Base-by-base conservation (phyloP, 2,329 filamentous ascomycete species). In the Colletotrichum sp. region DNA sequence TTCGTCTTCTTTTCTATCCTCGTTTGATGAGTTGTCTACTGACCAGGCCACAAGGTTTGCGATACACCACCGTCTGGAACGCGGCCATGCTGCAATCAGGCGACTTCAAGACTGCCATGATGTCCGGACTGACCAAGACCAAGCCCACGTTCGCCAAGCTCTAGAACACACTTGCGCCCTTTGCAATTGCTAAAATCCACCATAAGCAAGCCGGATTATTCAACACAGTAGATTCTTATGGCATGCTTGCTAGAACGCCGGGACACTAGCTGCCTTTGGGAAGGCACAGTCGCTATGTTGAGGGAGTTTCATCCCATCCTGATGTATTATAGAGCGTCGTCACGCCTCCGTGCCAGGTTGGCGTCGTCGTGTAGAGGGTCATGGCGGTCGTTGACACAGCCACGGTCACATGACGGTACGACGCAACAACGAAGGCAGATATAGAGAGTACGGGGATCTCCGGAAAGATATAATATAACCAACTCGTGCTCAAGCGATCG, bases 51-150 rank as follows among this genome's bases (percentile, higher is more conserved):
- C 12, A 77, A 93, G 92, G 92, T 62, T 85, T 98, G 82, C 91
- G 91, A 73, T 98, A 98, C 84, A 98, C 96, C 5, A 90, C 91
- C 13, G 89, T 97, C 2, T 98, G 96, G 96, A 98, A 98, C 82
- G 90, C 92, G 79, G 94, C 92, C 4, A 94, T 94, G 81, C 82
- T 98, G 79, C 96, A 98, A 87, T 94, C 95, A 8, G 87, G 88
- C 68, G 96, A 98, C 87, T 90, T 98, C 58, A 86, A 91, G 81
- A 87, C 89, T 74, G 95, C 96, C 1, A 87, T 98, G 82, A 81
- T 94, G 82, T 95, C 94, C 52, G 94, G 94, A 10, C 83, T 98
- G 77, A 89, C 94, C 84, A 98, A 94, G 90, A 93, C 89, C 78
- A 96, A 91, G 81, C 94, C 95, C 14, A 94, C 88, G 21, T 98